phyloP scores from a whole-genome alignment of 768 basidiomycete species.

The Suillus hirtellus region DNA sequence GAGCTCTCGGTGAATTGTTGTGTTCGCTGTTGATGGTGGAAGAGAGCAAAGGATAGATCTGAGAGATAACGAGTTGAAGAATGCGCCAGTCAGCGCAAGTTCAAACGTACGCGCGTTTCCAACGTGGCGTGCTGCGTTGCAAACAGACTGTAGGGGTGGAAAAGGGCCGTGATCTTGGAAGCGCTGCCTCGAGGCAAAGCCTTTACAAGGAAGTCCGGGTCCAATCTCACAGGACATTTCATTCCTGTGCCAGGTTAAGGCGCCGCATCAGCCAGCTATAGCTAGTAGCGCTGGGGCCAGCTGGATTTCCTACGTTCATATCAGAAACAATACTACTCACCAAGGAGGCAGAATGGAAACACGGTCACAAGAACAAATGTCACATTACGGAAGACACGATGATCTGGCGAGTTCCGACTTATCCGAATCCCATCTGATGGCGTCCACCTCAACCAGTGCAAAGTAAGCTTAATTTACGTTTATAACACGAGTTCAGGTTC shows the following conservation, averaged over 20 bases:
- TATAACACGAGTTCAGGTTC: background rate
- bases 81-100: conserved; percentile 3
- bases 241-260: background rate
- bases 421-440: conserved; percentile 9
- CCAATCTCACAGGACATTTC: conserved; percentile 8
- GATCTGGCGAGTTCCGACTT: no score
- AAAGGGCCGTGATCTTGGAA: conserved; percentile 53
- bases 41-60: conserved; percentile 35
- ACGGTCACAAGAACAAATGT: background rate
- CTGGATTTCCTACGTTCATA: conserved; percentile 15
- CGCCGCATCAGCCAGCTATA: background rate
- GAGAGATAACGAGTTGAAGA: conserved; percentile 26
- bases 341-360: background rate
- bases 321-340: conserved; percentile 4
- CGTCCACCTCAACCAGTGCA: conserved; percentile 18
- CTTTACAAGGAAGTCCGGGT: conserved; percentile 15
- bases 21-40: conserved; percentile 23
- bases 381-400: background rate
- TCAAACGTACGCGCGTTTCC: conserved; percentile 54
- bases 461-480: conserved; percentile 10
- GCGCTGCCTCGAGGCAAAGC: conserved; percentile 40
- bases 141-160: conserved; percentile 53
- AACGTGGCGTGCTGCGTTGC: conserved; percentile 57
- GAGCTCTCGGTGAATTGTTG: conserved; percentile 19
- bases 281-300: no score